Base-by-base conservation (phyloP, 768 basidiomycete species). In the Mycena haematopus region DNA sequence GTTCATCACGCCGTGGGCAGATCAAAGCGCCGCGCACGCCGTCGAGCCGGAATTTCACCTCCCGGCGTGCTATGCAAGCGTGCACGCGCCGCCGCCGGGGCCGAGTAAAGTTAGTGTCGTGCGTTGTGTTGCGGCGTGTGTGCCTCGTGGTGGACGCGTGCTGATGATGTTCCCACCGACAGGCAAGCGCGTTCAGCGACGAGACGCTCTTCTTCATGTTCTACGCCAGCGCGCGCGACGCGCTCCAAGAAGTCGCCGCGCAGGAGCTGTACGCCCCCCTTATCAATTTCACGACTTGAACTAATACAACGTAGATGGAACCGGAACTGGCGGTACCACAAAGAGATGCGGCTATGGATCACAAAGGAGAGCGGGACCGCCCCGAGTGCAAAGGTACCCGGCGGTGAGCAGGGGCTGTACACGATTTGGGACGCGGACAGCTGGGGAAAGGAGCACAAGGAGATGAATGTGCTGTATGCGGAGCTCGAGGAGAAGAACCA, bases 151-250 rank as follows among this genome's bases (percentile, higher is more conserved):
- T 19, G 19, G 27, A 50, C 31, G 38, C 52, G 50, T 35, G 50
- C 50, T 52, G 33, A 52, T 56, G 52, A 58, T 27, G 38, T 9
- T 22, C 17, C 11, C 15, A n/a, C 31, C 19, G 31, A 45, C 45
- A 64, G 63, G 91, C 89, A 19, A 83, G 84, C 1, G 86, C 89
- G 52, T 96, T 99, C 77, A 91, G 90, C 75, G 96, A 98, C 75
- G 96, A 99, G 77, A 97, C 96, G 17, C 79, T 99, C 27, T 97
- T 99, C 78, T 96, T 93, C 83, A 95, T 96, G 87, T 99, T 99
- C 82, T 99, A 98, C 78, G 88, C 93, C 59, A 89, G 87, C 76
- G 94, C 96, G 60, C 81, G 92, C 71, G 96, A 99, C 78, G 89
- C 90, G 42, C 79, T 96, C 57, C 96, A 99, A 75, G 95, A 99